These are phyloP conservation scores for Exophiala bonariae DNA, from an alignment of 2,329 filamentous ascomycete genomes.

Conservation along the genomic window DNA sequence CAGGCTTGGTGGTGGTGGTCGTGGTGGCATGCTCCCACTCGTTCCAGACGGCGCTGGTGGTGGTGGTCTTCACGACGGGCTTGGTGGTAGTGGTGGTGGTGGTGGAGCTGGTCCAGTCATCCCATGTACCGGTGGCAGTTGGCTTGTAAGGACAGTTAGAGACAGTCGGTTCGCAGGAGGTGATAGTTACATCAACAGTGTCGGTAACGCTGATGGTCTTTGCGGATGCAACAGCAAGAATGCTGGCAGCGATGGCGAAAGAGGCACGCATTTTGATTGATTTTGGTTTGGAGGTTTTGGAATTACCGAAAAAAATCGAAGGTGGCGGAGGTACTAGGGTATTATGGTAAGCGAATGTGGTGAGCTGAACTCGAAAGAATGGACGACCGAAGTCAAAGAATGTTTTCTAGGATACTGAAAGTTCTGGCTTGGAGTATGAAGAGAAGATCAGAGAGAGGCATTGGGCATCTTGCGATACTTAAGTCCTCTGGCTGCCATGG, in stretches of 20 bases:
- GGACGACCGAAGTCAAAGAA: conserved; percentile 29
- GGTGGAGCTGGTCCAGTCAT: conserved; percentile 7
- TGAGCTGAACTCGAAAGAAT: conserved; percentile 29
- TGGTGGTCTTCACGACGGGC: neutral
- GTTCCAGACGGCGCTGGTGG: conserved; percentile 6
- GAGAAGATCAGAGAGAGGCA: conserved; percentile 12
- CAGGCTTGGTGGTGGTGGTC: conserved; percentile 3
- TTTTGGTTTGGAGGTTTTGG: conserved; percentile 14
- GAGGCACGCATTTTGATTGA: conserved; percentile 31
- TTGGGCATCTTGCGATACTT: conserved; percentile 23
- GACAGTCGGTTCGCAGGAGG: conserved; percentile 60
- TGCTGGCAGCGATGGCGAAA: conserved; percentile 35
- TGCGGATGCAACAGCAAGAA: conserved; percentile 34
- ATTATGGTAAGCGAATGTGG: conserved; percentile 25
- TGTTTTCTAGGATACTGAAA: conserved; percentile 23
- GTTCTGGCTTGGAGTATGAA: conserved; percentile 25
- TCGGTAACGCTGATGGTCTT: conserved; percentile 51
- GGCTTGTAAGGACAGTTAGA: conserved; percentile 53
- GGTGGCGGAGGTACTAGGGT: conserved; percentile 13
- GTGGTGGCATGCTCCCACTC: conserved; percentile 7
- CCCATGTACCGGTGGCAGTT: conserved; percentile 8
- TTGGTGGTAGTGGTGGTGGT: conserved; percentile 5
- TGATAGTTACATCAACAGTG: conserved; percentile 63
- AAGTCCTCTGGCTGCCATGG: conserved; percentile 16
- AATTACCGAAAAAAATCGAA: conserved; percentile 21